These are phyloP conservation scores for Elsinoe australis DNA, from an alignment of 2,329 filamentous ascomycete species.

Conservation along the genomic window DNA sequence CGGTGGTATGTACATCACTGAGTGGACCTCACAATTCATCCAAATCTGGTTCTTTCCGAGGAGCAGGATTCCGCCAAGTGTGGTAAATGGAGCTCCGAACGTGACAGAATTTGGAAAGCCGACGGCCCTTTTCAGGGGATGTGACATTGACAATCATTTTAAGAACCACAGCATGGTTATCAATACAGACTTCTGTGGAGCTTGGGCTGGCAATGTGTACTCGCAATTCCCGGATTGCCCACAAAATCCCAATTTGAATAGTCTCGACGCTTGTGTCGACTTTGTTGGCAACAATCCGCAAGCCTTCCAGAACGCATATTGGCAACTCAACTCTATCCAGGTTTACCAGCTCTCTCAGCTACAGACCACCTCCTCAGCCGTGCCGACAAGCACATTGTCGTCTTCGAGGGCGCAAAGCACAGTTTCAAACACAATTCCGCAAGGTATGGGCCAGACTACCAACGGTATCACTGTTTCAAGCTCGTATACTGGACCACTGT, in stretches of 20 bases:
- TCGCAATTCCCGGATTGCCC: slow-evolving; percentile 26
- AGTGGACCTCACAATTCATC: slow-evolving; percentile 31
- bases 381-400: slow-evolving; percentile 6
- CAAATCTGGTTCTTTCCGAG: slow-evolving; percentile 33
- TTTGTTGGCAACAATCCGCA: slow-evolving; percentile 30
- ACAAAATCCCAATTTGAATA: slow-evolving; percentile 20
- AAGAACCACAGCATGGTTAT: slow-evolving; percentile 34
- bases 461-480: slow-evolving; percentile 19
- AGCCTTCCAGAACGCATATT: slow-evolving; percentile 33
- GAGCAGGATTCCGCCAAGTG: slow-evolving; percentile 31
- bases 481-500: slow-evolving; percentile 27
- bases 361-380: slow-evolving; percentile 15
- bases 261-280: slow-evolving; percentile 27
- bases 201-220: slow-evolving; percentile 31
- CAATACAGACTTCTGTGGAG: slow-evolving; percentile 37
- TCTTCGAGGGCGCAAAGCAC: slow-evolving; percentile 16
- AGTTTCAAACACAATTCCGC: slow-evolving; percentile 21
- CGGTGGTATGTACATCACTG: slow-evolving; percentile 32
- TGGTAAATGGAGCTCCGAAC: slow-evolving; percentile 46
- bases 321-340: slow-evolving; percentile 35
- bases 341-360: slow-evolving; percentile 33
- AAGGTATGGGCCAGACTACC: slow-evolving; percentile 26
- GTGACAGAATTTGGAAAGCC: slow-evolving; percentile 56
- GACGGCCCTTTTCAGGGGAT: slow-evolving; percentile 53
- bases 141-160: slow-evolving; percentile 33